Percentiles rank a stretch among this genome's conserved stretches.
phyloP scores from a whole-genome alignment of 1,284 basidiomycete species.

The Rhodofomes roseus region DNA sequence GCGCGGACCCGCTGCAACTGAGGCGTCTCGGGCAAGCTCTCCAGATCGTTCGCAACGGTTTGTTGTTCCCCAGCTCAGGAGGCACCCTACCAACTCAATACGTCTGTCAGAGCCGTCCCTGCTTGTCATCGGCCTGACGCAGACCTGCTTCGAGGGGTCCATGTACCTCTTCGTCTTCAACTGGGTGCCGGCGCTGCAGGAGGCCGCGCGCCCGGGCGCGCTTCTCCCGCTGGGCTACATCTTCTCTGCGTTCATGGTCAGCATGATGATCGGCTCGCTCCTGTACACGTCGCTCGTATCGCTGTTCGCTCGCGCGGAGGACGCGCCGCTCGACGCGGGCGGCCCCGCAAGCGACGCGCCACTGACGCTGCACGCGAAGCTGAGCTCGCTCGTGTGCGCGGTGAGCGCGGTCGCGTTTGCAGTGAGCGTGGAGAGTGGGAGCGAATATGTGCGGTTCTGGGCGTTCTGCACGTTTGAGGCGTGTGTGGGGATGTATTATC shows the following conservation, averaged over 20 bases:
- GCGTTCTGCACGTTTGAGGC: conserved; percentile 73
- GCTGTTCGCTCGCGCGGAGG: conserved; percentile 26
- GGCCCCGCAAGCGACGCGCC: conserved; percentile 32
- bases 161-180: conserved; percentile 83
- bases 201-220: conserved; percentile 37
- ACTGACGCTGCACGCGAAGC: conserved; percentile 59
- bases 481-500: conserved; percentile 77
- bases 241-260: conserved; percentile 75
- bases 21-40: conserved; percentile 54
- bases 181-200: conserved; percentile 73
- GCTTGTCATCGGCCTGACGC: conserved; percentile 65
- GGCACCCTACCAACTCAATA: conserved; percentile 3
- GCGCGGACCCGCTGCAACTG: conserved; percentile 45
- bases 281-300: conserved; percentile 57
- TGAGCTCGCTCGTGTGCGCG: conserved; percentile 61
- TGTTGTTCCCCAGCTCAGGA: conserved; percentile 10
- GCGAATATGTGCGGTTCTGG: conserved; percentile 58
- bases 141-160: conserved; percentile 76
- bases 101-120: conserved; percentile 49
- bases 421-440: conserved; percentile 41
- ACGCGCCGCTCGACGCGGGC: conserved; percentile 3
- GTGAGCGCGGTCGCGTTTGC: conserved; percentile 55
- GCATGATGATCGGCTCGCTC: conserved; percentile 75
- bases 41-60: conserved; percentile 53
- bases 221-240: conserved; percentile 68